Evolutionary conservation across 2,329 filamentous ascomycete genomes (phyloP).

Genomic region (Davidsoniella virescens): DNA sequence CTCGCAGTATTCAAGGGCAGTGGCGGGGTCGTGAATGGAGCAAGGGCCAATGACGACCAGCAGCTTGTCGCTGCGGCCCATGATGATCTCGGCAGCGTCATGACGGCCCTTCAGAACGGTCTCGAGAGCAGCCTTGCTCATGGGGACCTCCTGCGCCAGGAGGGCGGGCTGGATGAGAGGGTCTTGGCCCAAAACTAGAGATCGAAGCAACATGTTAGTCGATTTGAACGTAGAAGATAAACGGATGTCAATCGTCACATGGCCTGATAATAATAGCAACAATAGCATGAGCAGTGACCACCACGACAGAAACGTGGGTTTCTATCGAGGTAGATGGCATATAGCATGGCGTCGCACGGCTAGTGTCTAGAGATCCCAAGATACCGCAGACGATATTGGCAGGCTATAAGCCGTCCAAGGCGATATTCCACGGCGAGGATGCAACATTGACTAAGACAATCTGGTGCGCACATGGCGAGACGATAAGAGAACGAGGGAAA

Average conservation of each 20-base stretch:
- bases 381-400: neutral
- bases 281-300: neutral
- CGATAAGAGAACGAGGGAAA: neutral
- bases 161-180: conserved; percentile 85
- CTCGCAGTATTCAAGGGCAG: conserved; percentile 74
- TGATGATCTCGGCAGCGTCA: conserved; percentile 52
- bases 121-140: conserved; percentile 37
- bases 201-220: conserved; percentile 1
- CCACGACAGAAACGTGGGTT: neutral
- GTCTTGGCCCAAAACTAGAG: conserved; percentile 69
- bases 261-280: neutral
- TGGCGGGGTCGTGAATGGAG: conserved; percentile 86
- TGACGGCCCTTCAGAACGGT: conserved; percentile 47
- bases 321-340: neutral
- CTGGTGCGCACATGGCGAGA: neutral
- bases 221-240: neutral
- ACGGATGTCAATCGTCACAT: neutral
- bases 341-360: neutral
- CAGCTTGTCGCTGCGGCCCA: conserved; percentile 39
- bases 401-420: neutral
- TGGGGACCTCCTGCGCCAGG: conserved; percentile 79
- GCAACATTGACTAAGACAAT: neutral
- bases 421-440: neutral
- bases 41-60: conserved; percentile 91
- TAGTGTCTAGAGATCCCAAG: too few species aligned